Evolutionary conservation across 169 alveolate genomes (phyloP).

Genomic region (Cryptosporidium tyzzeri): DNA sequence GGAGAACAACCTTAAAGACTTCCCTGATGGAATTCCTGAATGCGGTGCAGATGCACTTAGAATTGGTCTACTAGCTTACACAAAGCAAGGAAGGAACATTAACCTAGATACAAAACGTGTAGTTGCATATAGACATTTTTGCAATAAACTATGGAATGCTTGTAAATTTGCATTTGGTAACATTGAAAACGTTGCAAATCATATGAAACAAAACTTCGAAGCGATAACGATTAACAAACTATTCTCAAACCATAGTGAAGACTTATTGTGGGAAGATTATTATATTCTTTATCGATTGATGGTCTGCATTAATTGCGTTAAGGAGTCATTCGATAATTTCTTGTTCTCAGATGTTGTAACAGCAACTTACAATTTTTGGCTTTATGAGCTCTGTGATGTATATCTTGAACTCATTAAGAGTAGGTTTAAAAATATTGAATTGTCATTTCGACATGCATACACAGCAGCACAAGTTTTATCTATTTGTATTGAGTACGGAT

Average conservation of each 20-base stretch:
- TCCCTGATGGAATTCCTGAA: slow-evolving; percentile 98
- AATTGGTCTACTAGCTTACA: slow-evolving; percentile 93
- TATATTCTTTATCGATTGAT: slow-evolving; percentile 94
- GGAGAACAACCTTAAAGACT: slow-evolving; percentile 92
- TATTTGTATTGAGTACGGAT: slow-evolving; percentile 82
- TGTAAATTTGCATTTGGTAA: slow-evolving; percentile 91
- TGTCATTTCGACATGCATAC: slow-evolving; percentile 80
- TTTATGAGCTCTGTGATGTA: slow-evolving; percentile 96
- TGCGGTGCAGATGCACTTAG: slow-evolving; percentile 99
- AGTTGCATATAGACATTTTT: slow-evolving; percentile 96
- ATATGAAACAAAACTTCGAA: not conserved
- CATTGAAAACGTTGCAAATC: slow-evolving; percentile 69
- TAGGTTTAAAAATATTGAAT: slow-evolving; percentile 80
- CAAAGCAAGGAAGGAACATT: slow-evolving; percentile 94
- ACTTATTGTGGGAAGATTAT: slow-evolving; percentile 91
- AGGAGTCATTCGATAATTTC: slow-evolving; percentile 89
- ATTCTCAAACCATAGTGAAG: slow-evolving; percentile 47
- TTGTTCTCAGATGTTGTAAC: slow-evolving; percentile 95
- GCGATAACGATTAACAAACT: slow-evolving; percentile 23
- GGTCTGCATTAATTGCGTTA: slow-evolving; percentile 81
- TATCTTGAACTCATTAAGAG: slow-evolving; percentile 95
- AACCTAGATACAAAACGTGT: slow-evolving; percentile 96
- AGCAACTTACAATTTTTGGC: slow-evolving; percentile 94
- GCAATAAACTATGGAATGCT: slow-evolving; percentile 98
- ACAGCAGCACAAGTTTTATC: slow-evolving; percentile 81